Evolutionary conservation across 176 grass and related monocot species (phyloP), one percentile per base, ranked within the genome.

Genomic region (Paspalum vaginatum): DNA sequence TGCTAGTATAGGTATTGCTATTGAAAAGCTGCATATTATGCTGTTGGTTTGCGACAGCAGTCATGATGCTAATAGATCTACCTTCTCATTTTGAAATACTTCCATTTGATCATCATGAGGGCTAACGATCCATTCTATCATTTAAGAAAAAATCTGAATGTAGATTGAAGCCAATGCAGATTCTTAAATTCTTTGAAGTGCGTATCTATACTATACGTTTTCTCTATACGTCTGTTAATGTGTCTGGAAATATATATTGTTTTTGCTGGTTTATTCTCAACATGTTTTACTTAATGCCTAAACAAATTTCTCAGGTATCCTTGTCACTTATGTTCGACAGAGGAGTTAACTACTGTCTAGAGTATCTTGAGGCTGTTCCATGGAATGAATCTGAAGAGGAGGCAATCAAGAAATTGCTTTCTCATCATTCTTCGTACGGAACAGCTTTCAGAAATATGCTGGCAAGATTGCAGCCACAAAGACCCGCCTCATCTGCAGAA

Each of bases 331-430:
- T 90, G 90, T 94, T 94, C 85, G 91, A 97, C 65, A 92, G 83
- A 98, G 95, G 92, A 78, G 78, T 94, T 6, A 70, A 61, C 16
- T 60, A n/a, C 38, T 93, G 95, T 77, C 66, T 98, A 18, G 81
- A 78, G 32, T 98, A 94, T 87, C 78, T 98, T 18, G 95, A 94
- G 40, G 92, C 89, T 89, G 90, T 87, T 77, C 95, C 90, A 39
- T 98, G 95, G 95, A 94, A 68, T 63, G 92, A 94, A 49, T 75
- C 45, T 32, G 95, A 94, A 76, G 95, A 98, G 77, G 95, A 93
- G 81, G 68, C 58, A 68, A 89, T 98, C 32, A 92, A 84, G 77
- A 84, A 25, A 14, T 79, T 98, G 87, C 65, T 94, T 68, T 84
- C 75, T 55, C 85, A 56, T 60, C 84, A 80, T 88, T 77, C 85